Evolutionary conservation across 441 rosid genomes (phyloP), one percentile per base, ranked within the genome.

Genomic region (Arabidopsis hybrid): DNA sequence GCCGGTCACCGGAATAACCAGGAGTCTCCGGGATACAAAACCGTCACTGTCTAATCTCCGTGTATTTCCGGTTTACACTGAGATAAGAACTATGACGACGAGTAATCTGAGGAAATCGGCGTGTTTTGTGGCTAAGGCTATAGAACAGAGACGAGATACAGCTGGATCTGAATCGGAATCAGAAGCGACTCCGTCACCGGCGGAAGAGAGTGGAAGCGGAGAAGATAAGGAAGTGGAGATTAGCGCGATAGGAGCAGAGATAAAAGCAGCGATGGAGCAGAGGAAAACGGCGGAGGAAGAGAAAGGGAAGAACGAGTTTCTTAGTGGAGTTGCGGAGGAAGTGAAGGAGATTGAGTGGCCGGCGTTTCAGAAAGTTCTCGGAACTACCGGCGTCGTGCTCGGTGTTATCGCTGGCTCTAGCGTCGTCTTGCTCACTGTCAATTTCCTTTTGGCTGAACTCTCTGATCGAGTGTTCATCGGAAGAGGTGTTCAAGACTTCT

Each of bases 351-450:
- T 91, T 10, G 98, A 93, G 77, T 90, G 98, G 97, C 98, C 93
- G 3, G 84, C 83, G 58, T 90, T 93, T 74, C 92, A 87, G 49
- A 91, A 86, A 78, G 96, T 92, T 2, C 46, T 92, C 70, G 97
- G 96, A 5, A 91, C 86, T 0, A 92, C 99, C 2, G 90, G 97
- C 4, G 95, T 91, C 6, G 97, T 92, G 71, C 84, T 95, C 14
- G 99, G 93, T 2, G 93, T 92, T 1, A 92, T 92, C 21, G 93
- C 90, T 4, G 98, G 95, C 18, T 92, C 99, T 0, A 92, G 96
- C 10, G 84, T 92, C 65, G 93, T 89, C 61, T 83, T 92, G 85
- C 91, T 95, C 2, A 92, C 97, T 9, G 88, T 95, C 0, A 92
- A 95, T 83, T 91, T 89, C 80, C 73, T 92, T 63, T 82, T 95